These are phyloP conservation scores for Parasarocladium wereldwijsianum DNA, from an alignment of 2,329 filamentous ascomycete species.

Conservation along the genomic window DNA sequence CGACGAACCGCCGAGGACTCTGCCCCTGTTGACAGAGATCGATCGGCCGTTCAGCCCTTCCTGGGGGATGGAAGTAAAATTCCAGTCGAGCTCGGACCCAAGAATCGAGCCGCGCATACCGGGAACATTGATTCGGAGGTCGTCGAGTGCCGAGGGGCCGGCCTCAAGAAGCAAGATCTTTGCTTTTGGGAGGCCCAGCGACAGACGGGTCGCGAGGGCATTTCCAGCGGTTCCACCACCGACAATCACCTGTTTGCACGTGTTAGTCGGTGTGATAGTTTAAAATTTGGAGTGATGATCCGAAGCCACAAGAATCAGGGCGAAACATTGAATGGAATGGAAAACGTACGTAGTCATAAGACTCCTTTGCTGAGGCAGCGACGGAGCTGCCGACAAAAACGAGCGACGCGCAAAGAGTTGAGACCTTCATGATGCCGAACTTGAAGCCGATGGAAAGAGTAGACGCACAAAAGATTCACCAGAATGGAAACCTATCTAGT, in stretches of 20 bases:
- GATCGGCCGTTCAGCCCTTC: conserved; percentile 21
- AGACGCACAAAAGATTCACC: too few species aligned
- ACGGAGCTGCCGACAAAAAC: conserved; percentile 3
- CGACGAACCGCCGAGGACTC: conserved; percentile 32
- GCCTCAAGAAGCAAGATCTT: conserved; percentile 16
- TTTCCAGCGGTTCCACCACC: conserved; percentile 19
- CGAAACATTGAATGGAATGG: too few species aligned
- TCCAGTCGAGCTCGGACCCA: conserved; percentile 21
- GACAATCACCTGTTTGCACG: conserved; percentile 12
- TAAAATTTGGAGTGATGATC: background rate
- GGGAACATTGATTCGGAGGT: conserved; percentile 17
- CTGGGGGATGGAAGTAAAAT: conserved; percentile 27
- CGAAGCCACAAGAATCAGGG: conserved; percentile 1
- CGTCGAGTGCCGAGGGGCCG: conserved; percentile 13
- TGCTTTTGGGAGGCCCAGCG: conserved; percentile 14
- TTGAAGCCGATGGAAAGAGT: too few species aligned
- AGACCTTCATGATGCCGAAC: conserved; percentile 1
- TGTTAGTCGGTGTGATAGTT: conserved; percentile 1
- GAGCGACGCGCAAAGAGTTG: conserved; percentile 3
- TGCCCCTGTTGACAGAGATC: conserved; percentile 28
- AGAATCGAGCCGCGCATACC: conserved; percentile 15
- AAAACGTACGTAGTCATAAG: conserved; percentile 12
- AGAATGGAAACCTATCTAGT: too few species aligned
- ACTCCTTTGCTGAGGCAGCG: conserved; percentile 4
- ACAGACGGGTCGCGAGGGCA: conserved; percentile 18